Evolutionary conservation across 2,329 filamentous ascomycete species (phyloP).

Genomic region (Scleromitrula shiraiana): DNA sequence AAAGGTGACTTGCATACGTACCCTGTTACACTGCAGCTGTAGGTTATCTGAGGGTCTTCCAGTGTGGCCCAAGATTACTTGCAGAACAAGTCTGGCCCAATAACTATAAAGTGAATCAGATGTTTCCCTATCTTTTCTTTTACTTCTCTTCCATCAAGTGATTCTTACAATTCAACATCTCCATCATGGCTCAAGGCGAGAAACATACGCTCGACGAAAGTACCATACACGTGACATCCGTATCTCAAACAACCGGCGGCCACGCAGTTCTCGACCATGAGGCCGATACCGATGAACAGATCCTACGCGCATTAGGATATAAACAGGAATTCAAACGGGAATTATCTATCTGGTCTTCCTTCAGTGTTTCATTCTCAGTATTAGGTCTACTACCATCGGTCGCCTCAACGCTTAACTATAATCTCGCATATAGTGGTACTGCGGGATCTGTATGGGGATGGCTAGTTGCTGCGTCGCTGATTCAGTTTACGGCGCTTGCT

Average conservation of each 20-base stretch:
- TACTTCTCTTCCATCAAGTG: background rate
- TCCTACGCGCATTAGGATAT: slow-evolving; percentile 20
- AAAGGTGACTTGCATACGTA: too few relatives aligned
- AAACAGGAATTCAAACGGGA: slow-evolving; percentile 29
- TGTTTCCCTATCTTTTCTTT: too few relatives aligned
- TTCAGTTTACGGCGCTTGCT: slow-evolving; percentile 52
- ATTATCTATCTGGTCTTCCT: slow-evolving; percentile 28
- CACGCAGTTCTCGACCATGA: slow-evolving; percentile 9
- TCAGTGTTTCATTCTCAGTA: slow-evolving; percentile 31
- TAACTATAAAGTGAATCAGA: too few relatives aligned
- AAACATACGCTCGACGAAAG: slow-evolving; percentile 9
- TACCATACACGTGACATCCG: slow-evolving; percentile 6
- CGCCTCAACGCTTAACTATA: slow-evolving; percentile 31
- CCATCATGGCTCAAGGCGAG: background rate
- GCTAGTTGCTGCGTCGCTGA: slow-evolving; percentile 56
- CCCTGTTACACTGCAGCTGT: too few relatives aligned
- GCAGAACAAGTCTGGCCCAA: too few relatives aligned
- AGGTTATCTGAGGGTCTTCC: too few relatives aligned
- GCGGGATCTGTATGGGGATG: slow-evolving; percentile 50
- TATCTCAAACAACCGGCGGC: slow-evolving; percentile 9
- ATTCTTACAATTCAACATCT: background rate
- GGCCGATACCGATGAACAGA: slow-evolving; percentile 14
- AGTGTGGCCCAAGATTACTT: too few relatives aligned
- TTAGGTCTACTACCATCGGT: slow-evolving; percentile 33
- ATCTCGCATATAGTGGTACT: slow-evolving; percentile 29